These are phyloP conservation scores for Quaeritorhiza haematococci DNA, from an alignment of 371 early-diverging fungal species.

Conservation along the genomic window DNA sequence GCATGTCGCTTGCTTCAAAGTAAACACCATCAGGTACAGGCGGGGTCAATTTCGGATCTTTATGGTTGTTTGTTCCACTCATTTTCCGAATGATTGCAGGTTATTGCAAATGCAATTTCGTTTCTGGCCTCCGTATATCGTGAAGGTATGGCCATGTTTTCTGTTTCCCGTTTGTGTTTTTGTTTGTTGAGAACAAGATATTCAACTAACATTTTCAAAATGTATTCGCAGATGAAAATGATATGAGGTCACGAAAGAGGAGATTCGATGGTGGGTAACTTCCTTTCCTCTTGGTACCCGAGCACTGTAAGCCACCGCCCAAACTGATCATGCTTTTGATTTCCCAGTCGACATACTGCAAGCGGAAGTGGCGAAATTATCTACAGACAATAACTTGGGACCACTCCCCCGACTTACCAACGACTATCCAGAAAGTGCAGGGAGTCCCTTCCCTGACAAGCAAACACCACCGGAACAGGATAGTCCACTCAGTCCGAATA, in stretches of 20 bases:
- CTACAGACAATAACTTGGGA: constrained; percentile 1
- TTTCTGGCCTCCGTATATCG: constrained; percentile 19
- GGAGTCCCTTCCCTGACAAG: constrained; percentile 85
- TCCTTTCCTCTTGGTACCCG: neutral
- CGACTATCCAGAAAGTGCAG: constrained; percentile 66
- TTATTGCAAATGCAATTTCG: constrained; percentile 21
- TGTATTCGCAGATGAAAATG: neutral
- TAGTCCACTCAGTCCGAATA: too few relatives aligned
- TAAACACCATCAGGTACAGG: constrained; percentile 21
- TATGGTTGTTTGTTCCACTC: neutral
- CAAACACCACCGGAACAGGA: too few relatives aligned
- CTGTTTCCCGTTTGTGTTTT: too few relatives aligned
- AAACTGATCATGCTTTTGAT: neutral
- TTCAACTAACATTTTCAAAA: neutral
- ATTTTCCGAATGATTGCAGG: constrained; percentile 1
- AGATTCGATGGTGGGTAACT: constrained; percentile 16
- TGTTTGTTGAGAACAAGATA: too few relatives aligned
- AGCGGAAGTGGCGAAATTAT: constrained; percentile 1
- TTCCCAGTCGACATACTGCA: constrained; percentile 15
- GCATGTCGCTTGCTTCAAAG: constrained; percentile 21
- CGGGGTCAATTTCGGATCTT: neutral
- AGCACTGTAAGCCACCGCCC: too few relatives aligned
- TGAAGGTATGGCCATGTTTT: constrained; percentile 5
- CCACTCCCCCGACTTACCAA: neutral
- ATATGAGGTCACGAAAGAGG: constrained; percentile 7